A percentile compares a stretch with the other conserved stretches of the same genome.
phyloP scores from a whole-genome alignment of 2,329 filamentous ascomycete genomes.

The Cytospora leucostoma region DNA sequence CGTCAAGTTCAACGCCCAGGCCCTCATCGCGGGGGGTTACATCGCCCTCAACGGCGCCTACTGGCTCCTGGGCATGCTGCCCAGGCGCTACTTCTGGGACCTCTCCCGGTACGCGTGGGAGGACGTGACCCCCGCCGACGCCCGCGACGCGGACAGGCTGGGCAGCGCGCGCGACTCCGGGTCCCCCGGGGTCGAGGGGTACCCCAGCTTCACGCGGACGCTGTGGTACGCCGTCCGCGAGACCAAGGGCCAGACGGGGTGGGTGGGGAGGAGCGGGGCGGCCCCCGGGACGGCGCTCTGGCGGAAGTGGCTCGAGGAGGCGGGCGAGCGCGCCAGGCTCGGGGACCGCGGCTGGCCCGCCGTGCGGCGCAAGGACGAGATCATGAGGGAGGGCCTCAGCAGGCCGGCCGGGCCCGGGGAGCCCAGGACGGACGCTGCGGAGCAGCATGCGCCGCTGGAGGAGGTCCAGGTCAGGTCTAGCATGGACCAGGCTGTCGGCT shows the following conservation, averaged over 20 bases:
- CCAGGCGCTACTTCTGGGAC: conserved; percentile 56
- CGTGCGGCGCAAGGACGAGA: conserved; percentile 50
- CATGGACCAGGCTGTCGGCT: neutral
- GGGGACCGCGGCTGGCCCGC: conserved; percentile 46
- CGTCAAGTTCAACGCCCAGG: conserved; percentile 61
- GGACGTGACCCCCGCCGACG: conserved; percentile 30
- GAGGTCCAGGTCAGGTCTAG: conserved; percentile 19
- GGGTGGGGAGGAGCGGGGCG: conserved; percentile 54
- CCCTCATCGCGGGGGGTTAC: conserved; percentile 59
- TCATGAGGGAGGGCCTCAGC: conserved; percentile 43
- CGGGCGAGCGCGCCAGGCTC: conserved; percentile 42
- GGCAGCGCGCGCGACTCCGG: conserved; percentile 34
- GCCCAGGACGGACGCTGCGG: conserved; percentile 17
- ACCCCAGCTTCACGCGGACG: conserved; percentile 55
- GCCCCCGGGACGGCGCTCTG: conserved; percentile 55
- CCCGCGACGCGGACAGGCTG: conserved; percentile 37
- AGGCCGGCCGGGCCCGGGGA: conserved; percentile 17
- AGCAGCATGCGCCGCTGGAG: conserved; percentile 24
- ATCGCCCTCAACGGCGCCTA: conserved; percentile 62
- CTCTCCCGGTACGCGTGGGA: conserved; percentile 40
- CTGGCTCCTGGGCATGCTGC: conserved; percentile 56
- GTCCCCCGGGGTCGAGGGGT: conserved; percentile 38
- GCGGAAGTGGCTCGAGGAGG: conserved; percentile 55
- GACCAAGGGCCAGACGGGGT: conserved; percentile 50
- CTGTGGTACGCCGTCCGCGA: conserved; percentile 62